These are phyloP conservation scores for Picea abies DNA, from an alignment of 83 land plant genomes.

Conservation along the genomic window DNA sequence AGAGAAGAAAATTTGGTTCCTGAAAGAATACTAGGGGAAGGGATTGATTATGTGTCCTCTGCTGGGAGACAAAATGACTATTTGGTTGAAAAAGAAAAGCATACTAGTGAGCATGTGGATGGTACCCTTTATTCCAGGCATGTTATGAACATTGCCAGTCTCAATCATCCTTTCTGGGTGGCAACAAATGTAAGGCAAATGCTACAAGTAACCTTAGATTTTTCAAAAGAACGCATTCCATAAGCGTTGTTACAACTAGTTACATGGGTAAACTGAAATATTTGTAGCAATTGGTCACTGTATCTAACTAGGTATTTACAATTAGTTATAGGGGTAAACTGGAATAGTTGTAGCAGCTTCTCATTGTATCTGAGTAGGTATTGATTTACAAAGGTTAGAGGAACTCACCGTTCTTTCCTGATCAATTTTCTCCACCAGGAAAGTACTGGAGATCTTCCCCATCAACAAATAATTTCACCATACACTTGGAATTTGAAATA, in stretches of 20 bases:
- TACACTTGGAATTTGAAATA: too few relatives aligned
- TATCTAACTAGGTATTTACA: too few relatives aligned
- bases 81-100: not conserved
- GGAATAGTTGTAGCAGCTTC: too few relatives aligned
- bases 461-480: too few relatives aligned
- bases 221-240: constrained; percentile 40
- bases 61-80: not conserved
- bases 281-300: too few relatives aligned
- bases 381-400: too few relatives aligned
- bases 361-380: too few relatives aligned
- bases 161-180: constrained; percentile 23
- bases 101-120: not conserved
- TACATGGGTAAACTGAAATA: too few relatives aligned
- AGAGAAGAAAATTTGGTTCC: not conserved
- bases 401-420: too few relatives aligned
- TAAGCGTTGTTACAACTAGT: constrained; percentile 9
- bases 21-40: not conserved
- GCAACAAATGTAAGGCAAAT: constrained; percentile 10
- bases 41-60: not conserved
- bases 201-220: constrained; percentile 3
- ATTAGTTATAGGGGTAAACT: too few relatives aligned
- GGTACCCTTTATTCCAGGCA: not conserved
- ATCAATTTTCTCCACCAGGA: too few relatives aligned
- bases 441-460: too few relatives aligned
- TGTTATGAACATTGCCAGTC: not conserved